Conservation (phyloP, 495 filamentous ascomycete genomes). For the Talaromyces nanjingensis region DNA sequence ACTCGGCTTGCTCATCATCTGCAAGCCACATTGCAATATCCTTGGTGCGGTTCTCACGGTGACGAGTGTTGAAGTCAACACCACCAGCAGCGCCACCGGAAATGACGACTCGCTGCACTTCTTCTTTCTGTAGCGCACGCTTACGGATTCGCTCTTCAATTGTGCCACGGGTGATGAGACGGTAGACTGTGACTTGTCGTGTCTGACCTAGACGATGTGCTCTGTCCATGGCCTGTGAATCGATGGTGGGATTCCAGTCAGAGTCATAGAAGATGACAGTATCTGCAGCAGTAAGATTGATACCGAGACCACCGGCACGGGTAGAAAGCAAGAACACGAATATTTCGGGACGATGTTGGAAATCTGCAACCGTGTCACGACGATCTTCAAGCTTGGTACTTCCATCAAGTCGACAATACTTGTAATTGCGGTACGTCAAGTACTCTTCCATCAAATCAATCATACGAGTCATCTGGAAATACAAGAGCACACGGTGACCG, state of each 20-base stretch:
- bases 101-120: conserved; percentile 98
- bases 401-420: conserved; percentile 93
- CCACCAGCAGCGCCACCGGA: conserved; percentile 74
- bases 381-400: conserved; percentile 98
- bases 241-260: conserved; percentile 99
- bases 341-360: conserved; percentile 86
- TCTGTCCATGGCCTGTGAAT: conserved; percentile 97
- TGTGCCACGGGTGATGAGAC: conserved; percentile 91
- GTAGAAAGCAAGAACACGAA: conserved; percentile 96
- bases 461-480: conserved; percentile 99
- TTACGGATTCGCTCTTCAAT: conserved; percentile 99
- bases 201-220: conserved; percentile 97
- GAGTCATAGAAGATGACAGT: conserved; percentile 99
- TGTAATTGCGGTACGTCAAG: conserved; percentile 96
- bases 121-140: conserved; percentile 95
- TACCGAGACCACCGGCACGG: conserved; percentile 93
- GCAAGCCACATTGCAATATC: conserved; percentile 97
- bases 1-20: conserved; percentile 86
- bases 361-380: conserved; percentile 92
- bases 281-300: conserved; percentile 87
- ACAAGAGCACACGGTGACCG: conserved; percentile 92
- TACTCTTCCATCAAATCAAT: conserved; percentile 99
- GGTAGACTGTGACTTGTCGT: conserved; percentile 92
- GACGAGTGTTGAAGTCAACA: conserved; percentile 89
- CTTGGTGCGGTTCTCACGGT: conserved; percentile 84